Evolutionary conservation across 2,329 filamentous ascomycete genomes (phyloP).

Genomic region (Fusarium guadeloupense): DNA sequence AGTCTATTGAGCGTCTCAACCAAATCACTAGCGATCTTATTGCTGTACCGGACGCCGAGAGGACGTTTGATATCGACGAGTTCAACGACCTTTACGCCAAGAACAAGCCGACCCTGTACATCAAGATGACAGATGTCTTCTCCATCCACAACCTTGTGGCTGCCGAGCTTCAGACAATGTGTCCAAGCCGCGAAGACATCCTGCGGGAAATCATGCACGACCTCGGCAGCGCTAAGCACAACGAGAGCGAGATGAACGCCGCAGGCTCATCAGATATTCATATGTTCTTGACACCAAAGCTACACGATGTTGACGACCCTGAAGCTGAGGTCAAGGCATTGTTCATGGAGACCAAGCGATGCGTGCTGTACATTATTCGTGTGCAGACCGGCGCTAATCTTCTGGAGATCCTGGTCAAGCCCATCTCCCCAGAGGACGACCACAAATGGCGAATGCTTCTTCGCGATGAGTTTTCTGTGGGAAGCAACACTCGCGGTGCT

Average conservation of each 20-base stretch:
- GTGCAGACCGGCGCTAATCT: slow-evolving; percentile 91
- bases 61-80: slow-evolving; percentile 97
- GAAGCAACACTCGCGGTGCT: slow-evolving; percentile 77
- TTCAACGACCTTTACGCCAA: slow-evolving; percentile 98
- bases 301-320: slow-evolving; percentile 90
- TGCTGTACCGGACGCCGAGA: slow-evolving; percentile 84
- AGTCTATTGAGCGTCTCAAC: slow-evolving; percentile 82
- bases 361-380: slow-evolving; percentile 96
- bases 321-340: slow-evolving; percentile 91
- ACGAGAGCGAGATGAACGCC: slow-evolving; percentile 90
- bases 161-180: slow-evolving; percentile 79
- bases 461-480: slow-evolving; percentile 78
- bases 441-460: slow-evolving; percentile 85
- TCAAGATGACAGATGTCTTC: slow-evolving; percentile 98
- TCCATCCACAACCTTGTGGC: slow-evolving; percentile 91
- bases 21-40: slow-evolving; percentile 82
- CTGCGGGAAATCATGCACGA: slow-evolving; percentile 93
- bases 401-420: slow-evolving; percentile 94
- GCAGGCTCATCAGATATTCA: slow-evolving; percentile 90
- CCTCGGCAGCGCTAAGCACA: slow-evolving; percentile 93
- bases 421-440: slow-evolving; percentile 87
- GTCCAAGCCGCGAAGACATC: slow-evolving; percentile 83
- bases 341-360: slow-evolving; percentile 98
- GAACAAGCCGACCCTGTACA: slow-evolving; percentile 97
- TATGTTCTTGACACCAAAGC: slow-evolving; percentile 87